Evolutionary conservation across 2,329 filamentous ascomycete genomes (phyloP), one percentile per base, ranked within the genome.

Genomic region (Aspergillus fijiensis): DNA sequence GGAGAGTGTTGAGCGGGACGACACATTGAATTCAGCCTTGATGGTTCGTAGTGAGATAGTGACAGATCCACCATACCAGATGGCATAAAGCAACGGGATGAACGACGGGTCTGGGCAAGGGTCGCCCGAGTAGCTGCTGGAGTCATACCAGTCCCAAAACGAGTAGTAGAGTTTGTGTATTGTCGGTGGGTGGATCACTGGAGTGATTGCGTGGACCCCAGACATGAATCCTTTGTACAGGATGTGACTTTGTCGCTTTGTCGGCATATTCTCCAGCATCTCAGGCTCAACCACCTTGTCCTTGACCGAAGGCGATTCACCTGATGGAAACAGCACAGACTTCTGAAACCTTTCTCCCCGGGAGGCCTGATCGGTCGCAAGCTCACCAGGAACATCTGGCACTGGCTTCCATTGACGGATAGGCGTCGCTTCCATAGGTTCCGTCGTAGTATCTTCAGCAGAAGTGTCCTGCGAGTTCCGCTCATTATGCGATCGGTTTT

Each of bases 51-150:
- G 69, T 0, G 79, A 80, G 3, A 80, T 68, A 1, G 77, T 79
- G 9, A 80, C 76, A 2, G 78, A 79, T 3, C 79, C 79, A n/a
- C 78, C 76, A 62, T 80, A 81, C 79, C 79, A 80, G 33, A 81
- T 79, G 7, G 78, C 78, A 61, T 79, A 78, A 4, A 81, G 66
- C 4, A 80, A 63, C 2, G 79, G 77, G 39, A 80, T 75, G 48
- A 80, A 78, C 1, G 76, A 76, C 1, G 76, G 73, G 50, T 77
- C 74, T 0, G 76, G 74, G 52, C 69, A 78, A 4, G 73, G 58
- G 39, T 75, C 70, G 16, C 73, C 73, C 1, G 74, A 74, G 47
- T 76, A 72, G 47, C 69, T 74, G 25, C 67, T 68, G 42, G 73
- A 70, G 51, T 79, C 73, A 59, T 79, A 79, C 78, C 78, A 80